Conservation (phyloP, 805 yeast genomes). For the Metschnikowia borealis region DNA sequence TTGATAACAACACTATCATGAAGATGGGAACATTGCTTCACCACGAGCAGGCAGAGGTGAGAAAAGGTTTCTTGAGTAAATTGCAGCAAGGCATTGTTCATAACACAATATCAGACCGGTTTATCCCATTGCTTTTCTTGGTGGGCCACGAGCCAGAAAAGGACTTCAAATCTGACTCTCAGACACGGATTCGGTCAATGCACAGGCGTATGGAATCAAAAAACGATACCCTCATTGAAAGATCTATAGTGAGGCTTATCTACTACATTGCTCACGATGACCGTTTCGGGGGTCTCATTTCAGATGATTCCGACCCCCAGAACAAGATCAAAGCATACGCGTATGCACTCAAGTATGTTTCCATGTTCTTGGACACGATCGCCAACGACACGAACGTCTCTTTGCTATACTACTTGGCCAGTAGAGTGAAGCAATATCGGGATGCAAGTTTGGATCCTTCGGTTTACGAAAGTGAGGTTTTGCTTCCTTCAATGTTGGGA, state of each 20-base stretch:
- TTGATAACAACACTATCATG: conserved; percentile 50
- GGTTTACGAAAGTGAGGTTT: conserved; percentile 20
- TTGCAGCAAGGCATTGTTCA: conserved; percentile 50
- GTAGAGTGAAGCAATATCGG: conserved; percentile 72
- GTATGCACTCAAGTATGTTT: conserved; percentile 56
- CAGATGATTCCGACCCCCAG: conserved; percentile 13
- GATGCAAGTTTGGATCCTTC: conserved; percentile 46
- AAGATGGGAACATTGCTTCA: conserved; percentile 57
- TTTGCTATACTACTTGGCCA: conserved; percentile 68
- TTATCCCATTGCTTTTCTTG: conserved; percentile 64
- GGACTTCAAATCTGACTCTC: conserved; percentile 45
- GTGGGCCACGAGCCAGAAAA: conserved; percentile 71
- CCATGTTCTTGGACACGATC: conserved; percentile 56
- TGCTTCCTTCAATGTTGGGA: conserved; percentile 28
- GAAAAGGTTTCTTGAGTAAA: conserved; percentile 46
- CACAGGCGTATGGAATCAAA: conserved; percentile 34
- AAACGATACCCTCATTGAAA: conserved; percentile 54
- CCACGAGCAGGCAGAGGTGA: conserved; percentile 59
- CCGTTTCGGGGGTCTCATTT: conserved; percentile 48
- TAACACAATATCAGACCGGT: conserved; percentile 58
- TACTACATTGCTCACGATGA: conserved; percentile 74
- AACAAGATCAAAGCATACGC: conserved; percentile 32
- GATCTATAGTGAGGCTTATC: conserved; percentile 60
- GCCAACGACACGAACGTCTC: conserved; percentile 67
- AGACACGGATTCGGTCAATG: conserved; percentile 70